A percentile compares a stretch with the other conserved stretches of the same genome.
Conservation (phyloP, 2,329 filamentous ascomycete species). For the Graphilbum ipis-grandicollis region DNA sequence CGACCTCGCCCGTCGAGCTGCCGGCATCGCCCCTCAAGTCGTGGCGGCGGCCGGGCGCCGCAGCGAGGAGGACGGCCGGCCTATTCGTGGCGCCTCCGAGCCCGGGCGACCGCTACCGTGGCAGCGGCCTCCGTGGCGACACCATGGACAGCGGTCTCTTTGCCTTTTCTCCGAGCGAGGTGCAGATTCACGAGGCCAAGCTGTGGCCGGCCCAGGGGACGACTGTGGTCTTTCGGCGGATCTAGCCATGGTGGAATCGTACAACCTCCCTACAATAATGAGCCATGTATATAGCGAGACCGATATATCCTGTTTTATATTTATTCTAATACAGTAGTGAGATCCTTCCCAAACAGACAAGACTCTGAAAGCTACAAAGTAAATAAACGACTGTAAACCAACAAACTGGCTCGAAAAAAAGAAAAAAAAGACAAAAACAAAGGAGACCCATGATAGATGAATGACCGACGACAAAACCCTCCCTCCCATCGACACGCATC, state of each 20-base stretch:
- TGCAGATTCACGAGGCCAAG: constrained; percentile 2
- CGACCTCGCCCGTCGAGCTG: constrained; percentile 5
- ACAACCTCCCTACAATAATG: too few relatives aligned
- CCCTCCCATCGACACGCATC: too few relatives aligned
- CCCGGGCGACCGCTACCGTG: neutral
- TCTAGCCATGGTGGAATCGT: too few relatives aligned
- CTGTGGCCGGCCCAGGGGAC: neutral
- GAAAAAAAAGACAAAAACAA: neutral
- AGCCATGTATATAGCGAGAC: too few relatives aligned
- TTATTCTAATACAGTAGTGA: too few relatives aligned
- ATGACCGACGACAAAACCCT: neutral
- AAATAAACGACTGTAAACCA: too few relatives aligned
- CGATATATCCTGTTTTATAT: too few relatives aligned
- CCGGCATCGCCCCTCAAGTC: constrained; percentile 5
- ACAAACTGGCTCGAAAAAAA: too few relatives aligned
- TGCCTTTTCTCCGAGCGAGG: neutral
- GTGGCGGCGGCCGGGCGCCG: neutral
- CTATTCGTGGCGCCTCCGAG: neutral
- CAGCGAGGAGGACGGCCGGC: too few relatives aligned
- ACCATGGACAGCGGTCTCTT: neutral
- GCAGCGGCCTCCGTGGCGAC: neutral
- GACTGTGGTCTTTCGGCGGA: neutral
- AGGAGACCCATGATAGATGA: neutral
- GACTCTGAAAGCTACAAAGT: too few relatives aligned
- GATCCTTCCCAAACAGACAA: too few relatives aligned